These are phyloP conservation scores for Dimocarpus longan DNA, from an alignment of 345 rosid genomes.

Conservation along the genomic window DNA sequence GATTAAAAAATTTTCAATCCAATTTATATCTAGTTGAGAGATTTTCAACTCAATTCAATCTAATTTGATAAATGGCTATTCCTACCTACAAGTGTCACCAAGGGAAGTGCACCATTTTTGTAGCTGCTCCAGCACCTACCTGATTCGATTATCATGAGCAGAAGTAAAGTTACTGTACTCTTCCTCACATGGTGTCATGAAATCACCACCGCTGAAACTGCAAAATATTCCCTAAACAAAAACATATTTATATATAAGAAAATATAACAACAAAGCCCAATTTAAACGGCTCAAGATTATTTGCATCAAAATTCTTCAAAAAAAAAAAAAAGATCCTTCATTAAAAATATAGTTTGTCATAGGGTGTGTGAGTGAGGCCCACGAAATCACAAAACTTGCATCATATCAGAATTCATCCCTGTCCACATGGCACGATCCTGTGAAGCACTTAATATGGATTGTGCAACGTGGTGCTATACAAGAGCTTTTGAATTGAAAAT, in stretches of 20 bases:
- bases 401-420: constrained; percentile 3
- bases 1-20: too few relatives aligned
- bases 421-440: background rate
- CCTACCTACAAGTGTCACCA: background rate
- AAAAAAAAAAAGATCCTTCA: too few relatives aligned
- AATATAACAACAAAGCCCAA: background rate
- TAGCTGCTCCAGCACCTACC: background rate
- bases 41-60: too few relatives aligned
- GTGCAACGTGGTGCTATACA: constrained; percentile 25
- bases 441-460: background rate
- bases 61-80: too few relatives aligned
- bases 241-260: too few relatives aligned
- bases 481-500: constrained; percentile 21
- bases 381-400: background rate
- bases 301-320: too few relatives aligned
- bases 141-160: background rate
- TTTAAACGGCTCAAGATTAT: constrained; percentile 18
- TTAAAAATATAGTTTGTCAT: background rate
- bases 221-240: background rate
- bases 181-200: background rate
- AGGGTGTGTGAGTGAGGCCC: background rate
- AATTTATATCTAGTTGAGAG: too few relatives aligned
- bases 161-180: background rate
- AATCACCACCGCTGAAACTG: constrained; percentile 11
- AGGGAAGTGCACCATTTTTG: background rate